phyloP scores from a whole-genome alignment of 2,329 filamentous ascomycete genomes.

The Trichoderma koningii region DNA sequence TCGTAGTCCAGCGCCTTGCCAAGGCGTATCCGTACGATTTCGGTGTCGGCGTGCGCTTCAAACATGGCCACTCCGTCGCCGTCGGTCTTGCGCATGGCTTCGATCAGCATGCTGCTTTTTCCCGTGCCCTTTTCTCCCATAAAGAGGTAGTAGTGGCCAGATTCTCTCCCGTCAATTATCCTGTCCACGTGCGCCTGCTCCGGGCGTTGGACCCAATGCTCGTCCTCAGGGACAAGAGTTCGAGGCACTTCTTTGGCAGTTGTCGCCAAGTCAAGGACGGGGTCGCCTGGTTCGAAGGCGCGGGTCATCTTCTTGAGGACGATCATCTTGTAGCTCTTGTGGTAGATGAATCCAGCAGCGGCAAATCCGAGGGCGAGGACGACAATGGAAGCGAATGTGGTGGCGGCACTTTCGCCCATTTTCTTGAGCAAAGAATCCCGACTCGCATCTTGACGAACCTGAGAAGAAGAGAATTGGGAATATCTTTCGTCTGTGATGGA shows the following conservation, averaged over 20 bases:
- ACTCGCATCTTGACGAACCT: neutral
- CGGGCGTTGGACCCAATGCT: conserved; percentile 74
- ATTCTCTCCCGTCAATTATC: conserved; percentile 73
- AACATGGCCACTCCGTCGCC: conserved; percentile 92
- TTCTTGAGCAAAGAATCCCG: conserved; percentile 53
- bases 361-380: conserved; percentile 68
- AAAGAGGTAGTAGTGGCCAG: conserved; percentile 86
- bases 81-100: conserved; percentile 90
- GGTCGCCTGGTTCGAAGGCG: conserved; percentile 90
- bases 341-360: conserved; percentile 73
- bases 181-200: conserved; percentile 80
- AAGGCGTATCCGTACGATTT: conserved; percentile 90
- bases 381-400: conserved; percentile 72
- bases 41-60: conserved; percentile 90
- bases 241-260: conserved; percentile 58
- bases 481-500: conserved; percentile 1
- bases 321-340: conserved; percentile 83
- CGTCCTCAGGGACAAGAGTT: conserved; percentile 43
- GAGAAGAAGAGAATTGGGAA: neutral
- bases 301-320: conserved; percentile 91
- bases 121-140: conserved; percentile 96
- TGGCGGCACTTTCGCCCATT: conserved; percentile 73
- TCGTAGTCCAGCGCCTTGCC: conserved; percentile 96
- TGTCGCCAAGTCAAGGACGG: conserved; percentile 78
- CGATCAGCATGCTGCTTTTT: conserved; percentile 93